A percentile compares a stretch with the other conserved stretches of the same genome.
phyloP scores from a whole-genome alignment of 2,329 filamentous ascomycete species.

The Cyclaneusma minus region DNA sequence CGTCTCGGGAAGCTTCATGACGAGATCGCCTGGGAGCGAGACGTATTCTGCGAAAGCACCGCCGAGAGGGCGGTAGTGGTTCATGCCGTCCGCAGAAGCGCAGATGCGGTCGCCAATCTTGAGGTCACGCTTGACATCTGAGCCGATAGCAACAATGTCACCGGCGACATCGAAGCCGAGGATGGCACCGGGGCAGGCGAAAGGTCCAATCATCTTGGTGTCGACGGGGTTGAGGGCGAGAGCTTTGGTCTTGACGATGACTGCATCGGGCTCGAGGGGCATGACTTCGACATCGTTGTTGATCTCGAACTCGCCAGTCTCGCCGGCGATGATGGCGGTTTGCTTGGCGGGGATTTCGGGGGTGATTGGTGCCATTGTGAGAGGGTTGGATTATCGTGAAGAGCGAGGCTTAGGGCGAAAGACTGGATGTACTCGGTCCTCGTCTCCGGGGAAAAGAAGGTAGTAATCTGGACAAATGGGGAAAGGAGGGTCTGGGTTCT shows the following conservation, averaged over 20 bases:
- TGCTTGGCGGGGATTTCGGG: too few species aligned
- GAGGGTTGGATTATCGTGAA: too few species aligned
- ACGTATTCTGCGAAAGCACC: conserved; percentile 30
- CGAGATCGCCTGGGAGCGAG: conserved; percentile 19
- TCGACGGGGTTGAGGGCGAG: conserved; percentile 18
- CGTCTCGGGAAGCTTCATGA: conserved; percentile 20
- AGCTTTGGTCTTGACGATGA: conserved; percentile 10
- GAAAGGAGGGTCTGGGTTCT: too few species aligned
- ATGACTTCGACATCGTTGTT: too few species aligned
- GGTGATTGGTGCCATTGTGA: too few species aligned
- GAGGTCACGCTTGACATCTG: conserved; percentile 4
- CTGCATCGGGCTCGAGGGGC: conserved; percentile 5
- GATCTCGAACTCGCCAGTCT: too few species aligned
- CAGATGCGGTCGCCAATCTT: conserved; percentile 17
- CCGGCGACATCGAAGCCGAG: conserved; percentile 19
- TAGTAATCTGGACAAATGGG: too few species aligned
- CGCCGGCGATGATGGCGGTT: too few species aligned
- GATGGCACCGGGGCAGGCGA: conserved; percentile 10
- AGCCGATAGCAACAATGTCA: conserved; percentile 13
- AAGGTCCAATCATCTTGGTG: conserved; percentile 14
- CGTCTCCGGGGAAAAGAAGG: too few species aligned
- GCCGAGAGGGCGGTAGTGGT: conserved; percentile 2
- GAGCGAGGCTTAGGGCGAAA: too few species aligned
- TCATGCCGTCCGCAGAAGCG: conserved; percentile 3
- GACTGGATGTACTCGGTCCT: too few species aligned